A percentile compares a stretch with the other conserved stretches of the same genome.
These are phyloP conservation scores for Suhomyces atakaporum DNA, from an alignment of 1,139 yeast species.

Conservation along the genomic window DNA sequence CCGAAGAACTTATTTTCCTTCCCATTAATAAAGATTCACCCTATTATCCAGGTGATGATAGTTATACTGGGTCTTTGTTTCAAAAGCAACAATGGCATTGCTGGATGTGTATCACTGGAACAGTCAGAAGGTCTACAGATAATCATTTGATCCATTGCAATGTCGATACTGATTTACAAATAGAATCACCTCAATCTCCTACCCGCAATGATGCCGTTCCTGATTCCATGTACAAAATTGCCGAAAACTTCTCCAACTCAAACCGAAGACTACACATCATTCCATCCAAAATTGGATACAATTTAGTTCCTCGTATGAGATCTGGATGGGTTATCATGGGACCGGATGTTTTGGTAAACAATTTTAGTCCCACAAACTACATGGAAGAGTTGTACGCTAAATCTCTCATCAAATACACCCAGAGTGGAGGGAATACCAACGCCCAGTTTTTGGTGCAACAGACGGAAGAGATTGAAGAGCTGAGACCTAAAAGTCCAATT, in stretches of 20 bases:
- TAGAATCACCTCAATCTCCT: constrained; percentile 39
- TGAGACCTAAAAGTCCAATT: constrained; percentile 82
- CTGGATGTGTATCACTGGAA: constrained; percentile 96
- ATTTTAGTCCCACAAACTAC: constrained; percentile 50
- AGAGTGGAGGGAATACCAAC: constrained; percentile 19
- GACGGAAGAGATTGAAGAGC: constrained; percentile 68
- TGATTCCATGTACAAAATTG: constrained; percentile 71
- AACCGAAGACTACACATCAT: constrained; percentile 81
- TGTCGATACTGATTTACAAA: constrained; percentile 82
- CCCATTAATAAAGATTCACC: constrained; percentile 62
- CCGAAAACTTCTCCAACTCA: constrained; percentile 88
- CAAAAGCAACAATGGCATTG: constrained; percentile 82
- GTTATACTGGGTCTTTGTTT: constrained; percentile 27
- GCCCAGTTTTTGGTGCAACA: constrained; percentile 59
- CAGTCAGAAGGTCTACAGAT: constrained; percentile 84
- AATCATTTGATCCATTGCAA: constrained; percentile 87
- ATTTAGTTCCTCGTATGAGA: constrained; percentile 67
- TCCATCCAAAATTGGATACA: constrained; percentile 65
- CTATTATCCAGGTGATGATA: constrained; percentile 52
- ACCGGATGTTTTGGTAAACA: constrained; percentile 77
- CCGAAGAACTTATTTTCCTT: constrained; percentile 79
- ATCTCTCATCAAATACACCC: constrained; percentile 34
- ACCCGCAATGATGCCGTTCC: constrained; percentile 54
- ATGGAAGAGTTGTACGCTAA: constrained; percentile 35
- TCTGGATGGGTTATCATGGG: constrained; percentile 91